Evolutionary conservation across 768 basidiomycete species (phyloP), one percentile per base, ranked within the genome.

Genomic region (Mycena galericulata): DNA sequence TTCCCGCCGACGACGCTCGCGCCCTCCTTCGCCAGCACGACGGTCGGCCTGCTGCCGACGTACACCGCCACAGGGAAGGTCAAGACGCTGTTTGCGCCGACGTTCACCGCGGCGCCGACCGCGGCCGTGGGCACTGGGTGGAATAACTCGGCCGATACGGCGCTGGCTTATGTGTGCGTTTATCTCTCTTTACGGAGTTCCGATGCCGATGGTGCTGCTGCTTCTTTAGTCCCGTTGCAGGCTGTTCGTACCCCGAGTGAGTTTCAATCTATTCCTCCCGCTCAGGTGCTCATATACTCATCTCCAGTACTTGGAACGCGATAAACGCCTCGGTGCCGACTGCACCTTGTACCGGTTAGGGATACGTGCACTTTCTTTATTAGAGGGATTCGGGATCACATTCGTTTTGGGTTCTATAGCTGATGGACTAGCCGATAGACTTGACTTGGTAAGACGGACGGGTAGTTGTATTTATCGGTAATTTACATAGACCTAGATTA

Each of bases 1-100:
- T 94, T 92, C 86, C 92, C 92, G 43, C 92, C 92, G 18, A 75
- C 87, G 24, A 83, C 86, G 6, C 80, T 94, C 59, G 83, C 82
- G 34, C 84, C 88, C 74, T 78, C 81, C 75, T 78, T 83, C 77
- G 83, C 86, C 65, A 87, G 83, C n/a, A 85, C 87, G 22, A 83
- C 86, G 56, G 81, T 88, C 47, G 73, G 83, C 12, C 75, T 82
- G 51, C 79, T 93, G 45, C 93, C 93, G 5, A 88, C 88, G 18
- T 95, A 94, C 77, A 92, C 92, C 7, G 83, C 88, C 5, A 93
- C 93, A 5, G 92, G 92, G 22, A 73, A 84, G 5, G 75, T 93
- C 62, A 85, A 87, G 63, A 89, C 90, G 26, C 81, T 93, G 34
- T 83, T 86, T 45, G 87, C 81, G 38, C 91, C 91, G 17, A 90